Conservation (phyloP, 2,329 filamentous ascomycete species). For the Emmonsia crescens region DNA sequence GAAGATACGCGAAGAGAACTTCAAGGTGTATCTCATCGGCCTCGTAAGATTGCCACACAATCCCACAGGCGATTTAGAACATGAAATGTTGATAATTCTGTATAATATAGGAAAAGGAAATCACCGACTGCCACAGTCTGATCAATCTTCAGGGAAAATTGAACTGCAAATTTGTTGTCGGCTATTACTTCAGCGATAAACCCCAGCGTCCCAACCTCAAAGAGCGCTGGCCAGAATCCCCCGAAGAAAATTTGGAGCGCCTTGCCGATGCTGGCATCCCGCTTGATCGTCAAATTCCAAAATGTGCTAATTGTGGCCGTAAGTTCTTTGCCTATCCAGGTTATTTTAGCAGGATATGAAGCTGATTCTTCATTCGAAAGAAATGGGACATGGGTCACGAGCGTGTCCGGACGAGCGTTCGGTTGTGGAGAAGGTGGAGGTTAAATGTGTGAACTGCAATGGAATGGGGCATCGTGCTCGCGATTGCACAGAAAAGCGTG, state of each 20-base stretch:
- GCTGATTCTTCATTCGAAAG: constrained; percentile 17
- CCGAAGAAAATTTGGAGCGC: constrained; percentile 43
- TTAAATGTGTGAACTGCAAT: constrained; percentile 42
- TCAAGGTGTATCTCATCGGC: constrained; percentile 43
- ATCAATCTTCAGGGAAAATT: constrained; percentile 44
- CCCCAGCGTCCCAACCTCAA: constrained; percentile 37
- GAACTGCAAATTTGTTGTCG: constrained; percentile 41
- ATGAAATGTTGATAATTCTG: constrained; percentile 7
- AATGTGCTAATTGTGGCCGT: constrained; percentile 42
- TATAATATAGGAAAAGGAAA: constrained; percentile 30
- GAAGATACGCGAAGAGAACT: constrained; percentile 38
- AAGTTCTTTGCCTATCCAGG: constrained; percentile 13
- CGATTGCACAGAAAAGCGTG: constrained; percentile 34
- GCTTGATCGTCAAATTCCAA: constrained; percentile 39
- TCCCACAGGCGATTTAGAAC: neutral
- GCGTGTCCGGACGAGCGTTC: constrained; percentile 39
- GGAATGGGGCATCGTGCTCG: constrained; percentile 39
- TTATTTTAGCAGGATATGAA: neutral
- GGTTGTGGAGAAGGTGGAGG: constrained; percentile 30
- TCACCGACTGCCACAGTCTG: constrained; percentile 36
- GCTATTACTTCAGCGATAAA: constrained; percentile 38
- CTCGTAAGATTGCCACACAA: constrained; percentile 25
- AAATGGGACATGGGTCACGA: constrained; percentile 39
- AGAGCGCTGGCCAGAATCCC: constrained; percentile 38
- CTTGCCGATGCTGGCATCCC: constrained; percentile 42